Evolutionary conservation across 495 filamentous ascomycete species (phyloP).

Genomic region (Sabuloglossum arenarium): DNA sequence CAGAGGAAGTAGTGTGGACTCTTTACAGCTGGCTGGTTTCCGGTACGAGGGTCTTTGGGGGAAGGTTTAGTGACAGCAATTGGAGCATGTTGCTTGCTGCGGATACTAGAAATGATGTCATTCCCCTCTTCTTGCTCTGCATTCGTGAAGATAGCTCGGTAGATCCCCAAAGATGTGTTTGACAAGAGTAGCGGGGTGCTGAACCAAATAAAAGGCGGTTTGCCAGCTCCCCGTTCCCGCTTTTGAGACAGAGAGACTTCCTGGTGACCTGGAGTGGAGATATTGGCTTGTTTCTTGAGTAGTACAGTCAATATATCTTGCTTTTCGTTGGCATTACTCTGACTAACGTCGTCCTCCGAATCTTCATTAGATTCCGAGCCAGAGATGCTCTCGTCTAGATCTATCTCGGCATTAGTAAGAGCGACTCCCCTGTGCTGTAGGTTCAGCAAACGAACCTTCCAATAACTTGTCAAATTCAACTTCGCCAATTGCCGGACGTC

Average conservation of each 20-base stretch:
- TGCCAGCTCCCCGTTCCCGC: constrained; percentile 34
- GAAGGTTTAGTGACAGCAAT: constrained; percentile 23
- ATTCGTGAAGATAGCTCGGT: constrained; percentile 59
- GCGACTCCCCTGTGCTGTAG: neutral
- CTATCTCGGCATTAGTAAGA: constrained; percentile 11
- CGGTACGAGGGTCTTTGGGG: constrained; percentile 17
- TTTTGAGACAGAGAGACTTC: constrained; percentile 20
- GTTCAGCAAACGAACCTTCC: constrained; percentile 20
- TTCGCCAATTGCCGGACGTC: constrained; percentile 46
- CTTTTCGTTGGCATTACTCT: constrained; percentile 14
- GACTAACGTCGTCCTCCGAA: constrained; percentile 24
- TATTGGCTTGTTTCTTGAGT: constrained; percentile 62
- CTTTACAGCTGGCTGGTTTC: neutral
- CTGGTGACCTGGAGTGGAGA: constrained; percentile 34
- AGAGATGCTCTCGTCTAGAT: constrained; percentile 79
- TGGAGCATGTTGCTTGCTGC: constrained; percentile 53
- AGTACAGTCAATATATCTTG: constrained; percentile 47
- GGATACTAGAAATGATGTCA: constrained; percentile 40
- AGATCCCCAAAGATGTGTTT: constrained; percentile 66
- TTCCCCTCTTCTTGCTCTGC: constrained; percentile 44
- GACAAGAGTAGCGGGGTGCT: constrained; percentile 48
- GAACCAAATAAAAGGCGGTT: constrained; percentile 71
- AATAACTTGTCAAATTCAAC: constrained; percentile 66
- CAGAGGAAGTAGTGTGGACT: constrained; percentile 75
- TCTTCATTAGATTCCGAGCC: constrained; percentile 45